phyloP scores from a whole-genome alignment of 768 basidiomycete species.

The Podaxis carcinomalis region DNA sequence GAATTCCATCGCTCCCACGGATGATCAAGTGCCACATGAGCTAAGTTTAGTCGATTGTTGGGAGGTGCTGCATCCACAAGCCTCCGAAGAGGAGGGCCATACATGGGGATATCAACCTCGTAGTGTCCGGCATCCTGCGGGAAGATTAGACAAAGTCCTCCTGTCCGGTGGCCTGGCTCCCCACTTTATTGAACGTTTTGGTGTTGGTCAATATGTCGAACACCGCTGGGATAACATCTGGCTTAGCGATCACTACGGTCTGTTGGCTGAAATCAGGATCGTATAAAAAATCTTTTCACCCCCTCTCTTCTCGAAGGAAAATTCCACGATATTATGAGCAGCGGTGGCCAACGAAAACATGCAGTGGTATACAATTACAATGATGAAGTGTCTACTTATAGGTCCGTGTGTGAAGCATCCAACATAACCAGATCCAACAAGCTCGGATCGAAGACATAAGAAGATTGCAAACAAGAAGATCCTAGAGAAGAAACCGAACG shows the following conservation, averaged over 20 bases:
- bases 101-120: conserved; percentile 10
- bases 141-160: conserved; percentile 10
- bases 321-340: background rate
- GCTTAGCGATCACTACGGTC: conserved; percentile 9
- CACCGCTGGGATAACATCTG: background rate
- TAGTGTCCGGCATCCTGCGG: background rate
- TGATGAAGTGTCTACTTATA: background rate
- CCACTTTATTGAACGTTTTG: conserved; percentile 3
- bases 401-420: background rate
- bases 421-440: background rate
- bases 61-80: conserved; percentile 3
- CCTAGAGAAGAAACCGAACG: background rate
- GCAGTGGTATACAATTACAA: conserved; percentile 7
- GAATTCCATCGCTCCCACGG: conserved; percentile 6
- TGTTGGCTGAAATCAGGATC: conserved; percentile 1
- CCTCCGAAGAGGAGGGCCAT: background rate
- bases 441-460: background rate
- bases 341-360: background rate
- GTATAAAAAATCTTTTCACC: background rate
- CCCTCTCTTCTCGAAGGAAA: background rate
- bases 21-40: background rate
- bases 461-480: background rate
- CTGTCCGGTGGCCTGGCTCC: background rate
- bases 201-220: background rate
- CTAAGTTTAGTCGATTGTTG: conserved; percentile 1